Conservation (phyloP, 192 early-diverging fungal genomes). For the Oehlia diaphana region DNA sequence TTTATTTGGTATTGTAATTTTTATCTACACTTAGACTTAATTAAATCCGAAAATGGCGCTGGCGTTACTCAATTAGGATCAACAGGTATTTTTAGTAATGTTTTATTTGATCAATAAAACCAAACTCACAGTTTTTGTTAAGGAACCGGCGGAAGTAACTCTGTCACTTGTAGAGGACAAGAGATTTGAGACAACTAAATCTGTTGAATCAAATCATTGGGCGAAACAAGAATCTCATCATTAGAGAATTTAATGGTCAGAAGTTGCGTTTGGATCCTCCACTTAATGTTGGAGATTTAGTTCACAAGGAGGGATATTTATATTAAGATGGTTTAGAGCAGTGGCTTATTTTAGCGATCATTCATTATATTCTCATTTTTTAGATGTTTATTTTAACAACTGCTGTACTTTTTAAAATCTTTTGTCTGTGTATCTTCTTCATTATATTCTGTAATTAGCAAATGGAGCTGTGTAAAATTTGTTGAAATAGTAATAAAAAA, state of each 20-base stretch:
- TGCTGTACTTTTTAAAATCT: not conserved
- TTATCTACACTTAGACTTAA: conserved; percentile 1
- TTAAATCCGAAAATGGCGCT: not conserved
- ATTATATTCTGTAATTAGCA: not conserved
- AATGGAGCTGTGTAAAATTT: not conserved
- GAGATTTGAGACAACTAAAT: not conserved
- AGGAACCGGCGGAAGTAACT: not conserved
- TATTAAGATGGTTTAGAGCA: no score
- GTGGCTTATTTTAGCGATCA: no score
- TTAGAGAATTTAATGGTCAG: not conserved
- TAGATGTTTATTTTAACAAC: not conserved
- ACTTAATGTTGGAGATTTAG: not conserved
- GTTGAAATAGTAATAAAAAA: not conserved
- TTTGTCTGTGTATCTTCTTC: not conserved
- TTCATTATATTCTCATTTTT: not conserved
- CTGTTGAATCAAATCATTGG: not conserved
- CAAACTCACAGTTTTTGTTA: conserved; percentile 6
- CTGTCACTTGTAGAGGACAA: not conserved
- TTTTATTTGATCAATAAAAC: conserved; percentile 3
- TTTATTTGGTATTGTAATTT: conserved; percentile 3
- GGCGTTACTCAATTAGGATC: not conserved
- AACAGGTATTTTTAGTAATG: not conserved
- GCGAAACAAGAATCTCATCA: not conserved
- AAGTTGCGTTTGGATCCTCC: not conserved
- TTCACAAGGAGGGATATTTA: not conserved